Evolutionary conservation across 208 protist species (phyloP), one percentile per base, ranked within the genome.

Genomic region (Vickermania spadyakhi): DNA sequence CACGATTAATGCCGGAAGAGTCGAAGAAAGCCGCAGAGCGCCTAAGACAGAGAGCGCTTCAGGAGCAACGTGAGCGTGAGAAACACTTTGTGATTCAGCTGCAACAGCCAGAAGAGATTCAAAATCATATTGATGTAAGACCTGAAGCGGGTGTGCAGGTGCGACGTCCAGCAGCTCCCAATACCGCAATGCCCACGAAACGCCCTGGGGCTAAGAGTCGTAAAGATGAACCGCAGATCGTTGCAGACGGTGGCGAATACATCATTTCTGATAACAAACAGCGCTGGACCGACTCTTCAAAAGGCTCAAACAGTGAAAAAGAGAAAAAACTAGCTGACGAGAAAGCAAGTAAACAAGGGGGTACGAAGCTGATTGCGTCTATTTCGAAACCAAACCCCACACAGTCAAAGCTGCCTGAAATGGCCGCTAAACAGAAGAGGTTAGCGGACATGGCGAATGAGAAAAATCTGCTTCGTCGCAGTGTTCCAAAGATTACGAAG

Each of bases 181-280:
- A 4, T 56, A 21, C 28, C 13, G 26, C 56, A 11, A 11, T 30
- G 18, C 22, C n/a, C 11, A n/a, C 13, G 4, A 50, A 29, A 23
- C 18, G 18, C 52, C 56, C 36, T 26, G 31, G 28, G 2, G 36
- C 0, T 30, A 26, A n/a, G 2, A 28, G 45, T 3, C 51, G 58
- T 4, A 14, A 57, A 4, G 54, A 69, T 2, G 61, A 69, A 23
- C 50, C 52, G 5, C 21, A n/a, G 18, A 42, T 86, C 1, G 25
- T 86, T 4, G 56, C 73, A n/a, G 68, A 80, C 45, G 83, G 83
- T 18, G 83, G 83, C 25, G 73, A 74, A 18, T 90, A 74, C 56
- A 41, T 73, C 14, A 52, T 76, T 14, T 79, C 83, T 13, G 63
- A 73, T 11, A 72, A 69, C 5, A 71, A 73, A 41, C 51, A 72